These are phyloP conservation scores for Verticillium zaregamsianum DNA, from an alignment of 2,329 filamentous ascomycete species.

Conservation along the genomic window DNA sequence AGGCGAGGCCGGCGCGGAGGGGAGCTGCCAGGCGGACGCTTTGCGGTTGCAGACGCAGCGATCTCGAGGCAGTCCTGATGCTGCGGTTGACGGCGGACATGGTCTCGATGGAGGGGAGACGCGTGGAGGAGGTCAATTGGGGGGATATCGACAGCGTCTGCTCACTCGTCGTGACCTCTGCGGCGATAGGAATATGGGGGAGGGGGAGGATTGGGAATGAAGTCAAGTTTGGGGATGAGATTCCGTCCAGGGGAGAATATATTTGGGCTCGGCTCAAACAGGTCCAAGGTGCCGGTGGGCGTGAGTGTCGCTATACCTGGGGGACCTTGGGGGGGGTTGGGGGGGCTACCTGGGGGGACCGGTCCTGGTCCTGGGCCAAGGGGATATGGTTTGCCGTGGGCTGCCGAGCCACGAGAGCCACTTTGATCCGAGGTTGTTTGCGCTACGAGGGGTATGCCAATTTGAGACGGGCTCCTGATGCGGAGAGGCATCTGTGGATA, in stretches of 20 bases:
- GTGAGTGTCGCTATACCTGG: background rate
- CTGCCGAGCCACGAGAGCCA: conserved; percentile 13
- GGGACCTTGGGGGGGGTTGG: background rate
- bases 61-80: conserved; percentile 50
- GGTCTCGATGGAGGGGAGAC: conserved; percentile 8
- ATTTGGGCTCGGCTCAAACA: conserved; percentile 2
- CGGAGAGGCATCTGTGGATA: background rate
- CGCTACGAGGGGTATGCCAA: background rate
- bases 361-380: background rate
- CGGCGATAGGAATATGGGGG: background rate
- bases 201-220: background rate
- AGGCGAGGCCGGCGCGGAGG: conserved; percentile 29
- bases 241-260: conserved; percentile 3
- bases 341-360: background rate
- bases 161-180: background rate
- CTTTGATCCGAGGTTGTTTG: conserved; percentile 15
- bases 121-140: conserved; percentile 8
- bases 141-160: background rate
- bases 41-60: conserved; percentile 42
- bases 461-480: background rate
- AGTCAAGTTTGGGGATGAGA: background rate
- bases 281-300: background rate
- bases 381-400: conserved; percentile 10
- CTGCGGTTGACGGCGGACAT: conserved; percentile 54
- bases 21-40: conserved; percentile 30